Conservation (phyloP, 2,329 filamentous ascomycete genomes). For the Pseudogymnoascus sp. region DNA sequence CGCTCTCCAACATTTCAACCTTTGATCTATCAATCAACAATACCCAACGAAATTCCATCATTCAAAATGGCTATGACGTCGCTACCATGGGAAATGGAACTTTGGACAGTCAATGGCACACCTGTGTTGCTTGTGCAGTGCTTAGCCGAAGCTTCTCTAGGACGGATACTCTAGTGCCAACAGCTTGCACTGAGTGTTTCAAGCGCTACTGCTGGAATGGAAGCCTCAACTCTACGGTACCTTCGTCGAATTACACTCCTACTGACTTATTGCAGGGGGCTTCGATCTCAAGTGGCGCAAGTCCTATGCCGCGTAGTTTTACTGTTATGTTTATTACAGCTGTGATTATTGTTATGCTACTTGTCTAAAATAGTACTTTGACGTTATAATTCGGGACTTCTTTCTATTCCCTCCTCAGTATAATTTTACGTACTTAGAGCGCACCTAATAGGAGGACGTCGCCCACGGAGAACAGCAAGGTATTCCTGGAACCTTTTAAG, state of each 20-base stretch:
- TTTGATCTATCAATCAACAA: conserved; percentile 60
- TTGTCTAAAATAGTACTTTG: background rate
- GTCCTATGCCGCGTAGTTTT: background rate
- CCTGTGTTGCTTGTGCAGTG: conserved; percentile 83
- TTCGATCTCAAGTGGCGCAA: background rate
- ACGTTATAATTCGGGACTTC: background rate
- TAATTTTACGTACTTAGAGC: background rate
- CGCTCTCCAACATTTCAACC: conserved; percentile 71
- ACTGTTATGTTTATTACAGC: background rate
- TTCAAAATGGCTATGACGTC: conserved; percentile 78
- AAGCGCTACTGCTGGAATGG: conserved; percentile 87
- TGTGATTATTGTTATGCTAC: background rate
- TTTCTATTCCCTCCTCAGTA: background rate
- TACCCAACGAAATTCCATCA: conserved; percentile 66
- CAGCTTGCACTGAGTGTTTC: conserved; percentile 71
- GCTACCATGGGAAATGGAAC: conserved; percentile 79
- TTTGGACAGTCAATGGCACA: conserved; percentile 64
- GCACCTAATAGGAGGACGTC: background rate
- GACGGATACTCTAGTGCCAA: conserved; percentile 61
- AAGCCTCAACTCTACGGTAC: conserved; percentile 18
- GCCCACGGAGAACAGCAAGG: background rate
- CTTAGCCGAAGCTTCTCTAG: conserved; percentile 68
- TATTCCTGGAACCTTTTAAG: background rate
- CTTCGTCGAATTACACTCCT: conserved; percentile 19
- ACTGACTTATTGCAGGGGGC: background rate